A percentile compares a stretch with the other conserved stretches of the same genome.
Evolutionary conservation across 306 rosid genomes (phyloP).

Genomic region (Canavalia ensiformis): DNA sequence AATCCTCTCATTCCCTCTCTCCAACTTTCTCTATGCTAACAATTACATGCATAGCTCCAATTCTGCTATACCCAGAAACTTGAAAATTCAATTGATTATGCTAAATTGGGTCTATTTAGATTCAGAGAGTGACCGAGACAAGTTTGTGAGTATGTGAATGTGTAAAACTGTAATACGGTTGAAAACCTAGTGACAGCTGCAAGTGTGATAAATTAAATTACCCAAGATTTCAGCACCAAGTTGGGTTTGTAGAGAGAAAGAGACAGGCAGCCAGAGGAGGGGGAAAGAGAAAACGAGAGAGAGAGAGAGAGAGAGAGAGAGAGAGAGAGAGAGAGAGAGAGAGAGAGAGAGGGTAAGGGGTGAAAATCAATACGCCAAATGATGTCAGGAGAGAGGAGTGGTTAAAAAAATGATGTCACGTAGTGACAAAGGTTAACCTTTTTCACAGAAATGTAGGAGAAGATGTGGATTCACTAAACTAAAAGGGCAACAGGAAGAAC

Average conservation of each 20-base stretch:
- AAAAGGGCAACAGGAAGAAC: slow-evolving; percentile 74
- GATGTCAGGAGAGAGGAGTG: slow-evolving; percentile 62
- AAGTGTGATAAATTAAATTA: slow-evolving; percentile 43
- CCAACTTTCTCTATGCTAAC: neutral
- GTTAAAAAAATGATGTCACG: slow-evolving; percentile 75
- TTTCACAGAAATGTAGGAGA: slow-evolving; percentile 98
- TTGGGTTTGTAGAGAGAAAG: slow-evolving; percentile 53
- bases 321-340: neutral
- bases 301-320: neutral
- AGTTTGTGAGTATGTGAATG: neutral
- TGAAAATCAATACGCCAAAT: slow-evolving; percentile 40
- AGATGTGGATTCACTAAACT: slow-evolving; percentile 71
- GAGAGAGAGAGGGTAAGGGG: slow-evolving; percentile 3
- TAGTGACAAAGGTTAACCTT: slow-evolving; percentile 85
- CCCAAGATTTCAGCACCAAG: slow-evolving; percentile 60
- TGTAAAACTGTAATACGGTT: slow-evolving; percentile 44
- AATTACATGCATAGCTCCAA: neutral
- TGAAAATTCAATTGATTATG: slow-evolving; percentile 28
- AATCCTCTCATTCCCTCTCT: neutral
- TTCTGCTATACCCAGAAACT: slow-evolving; percentile 33
- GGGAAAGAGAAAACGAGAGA: slow-evolving; percentile 17
- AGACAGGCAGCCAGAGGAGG: slow-evolving; percentile 45
- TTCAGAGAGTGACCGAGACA: neutral
- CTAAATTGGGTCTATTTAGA: slow-evolving; percentile 37
- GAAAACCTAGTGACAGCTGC: slow-evolving; percentile 32